Evolutionary conservation across 1,284 basidiomycete species (phyloP).

Genomic region (Fomitopsis schrenkii): DNA sequence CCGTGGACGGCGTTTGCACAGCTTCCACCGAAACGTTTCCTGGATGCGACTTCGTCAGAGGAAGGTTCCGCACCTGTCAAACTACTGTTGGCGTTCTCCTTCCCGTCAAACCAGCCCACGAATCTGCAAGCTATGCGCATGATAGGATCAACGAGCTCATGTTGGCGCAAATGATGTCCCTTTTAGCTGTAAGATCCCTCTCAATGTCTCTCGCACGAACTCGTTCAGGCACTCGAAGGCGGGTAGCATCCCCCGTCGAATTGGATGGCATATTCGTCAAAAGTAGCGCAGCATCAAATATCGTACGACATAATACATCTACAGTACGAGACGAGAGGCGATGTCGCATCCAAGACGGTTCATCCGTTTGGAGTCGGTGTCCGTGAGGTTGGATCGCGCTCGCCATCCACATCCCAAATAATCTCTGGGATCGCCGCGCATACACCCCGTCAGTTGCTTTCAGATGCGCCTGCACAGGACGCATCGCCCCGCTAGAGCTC

Average conservation of each 20-base stretch:
- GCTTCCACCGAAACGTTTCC: conserved; percentile 53
- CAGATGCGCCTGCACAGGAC: no score
- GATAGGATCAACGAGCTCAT: conserved; percentile 52
- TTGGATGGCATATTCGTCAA: no score
- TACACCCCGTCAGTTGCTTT: no score
- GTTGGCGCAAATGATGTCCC: conserved; percentile 38
- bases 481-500: no score
- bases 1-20: conserved; percentile 19
- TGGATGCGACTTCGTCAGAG: conserved; percentile 67
- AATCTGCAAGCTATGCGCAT: conserved; percentile 58
- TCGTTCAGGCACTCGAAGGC: background rate
- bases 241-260: no score
- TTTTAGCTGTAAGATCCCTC: conserved; percentile 45
- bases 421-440: no score
- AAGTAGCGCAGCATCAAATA: no score
- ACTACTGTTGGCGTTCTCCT: conserved; percentile 60
- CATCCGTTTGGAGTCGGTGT: no score
- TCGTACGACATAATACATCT: no score
- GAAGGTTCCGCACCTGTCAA: conserved; percentile 55
- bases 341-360: background rate
- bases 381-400: no score
- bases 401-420: no score
- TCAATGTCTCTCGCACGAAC: background rate
- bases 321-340: no score
- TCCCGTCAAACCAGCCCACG: conserved; percentile 34